These are phyloP conservation scores for Aspergillus cejpii DNA, from an alignment of 2,329 filamentous ascomycete species.

Conservation along the genomic window DNA sequence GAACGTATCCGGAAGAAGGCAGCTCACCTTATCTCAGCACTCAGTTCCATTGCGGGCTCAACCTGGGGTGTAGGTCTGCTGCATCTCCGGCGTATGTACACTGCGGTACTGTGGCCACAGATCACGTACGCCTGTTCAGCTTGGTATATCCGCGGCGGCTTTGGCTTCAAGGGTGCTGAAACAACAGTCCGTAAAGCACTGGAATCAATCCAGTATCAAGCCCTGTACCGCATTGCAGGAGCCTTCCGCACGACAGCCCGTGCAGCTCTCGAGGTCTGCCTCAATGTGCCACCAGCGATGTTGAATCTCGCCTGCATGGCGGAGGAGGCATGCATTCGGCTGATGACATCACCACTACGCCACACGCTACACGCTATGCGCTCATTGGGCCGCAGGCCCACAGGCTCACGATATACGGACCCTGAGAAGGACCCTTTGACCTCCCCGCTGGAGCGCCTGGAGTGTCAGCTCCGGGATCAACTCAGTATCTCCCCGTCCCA, in stretches of 20 bases:
- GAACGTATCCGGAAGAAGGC: no score
- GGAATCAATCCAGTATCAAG: conserved; percentile 19
- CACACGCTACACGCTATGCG: neutral
- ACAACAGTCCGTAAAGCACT: neutral
- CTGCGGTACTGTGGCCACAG: no score
- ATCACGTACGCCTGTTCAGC: no score
- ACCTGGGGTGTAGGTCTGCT: no score
- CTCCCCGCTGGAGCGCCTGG: neutral
- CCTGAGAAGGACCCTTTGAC: neutral
- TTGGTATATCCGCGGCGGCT: conserved; percentile 12
- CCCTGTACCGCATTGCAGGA: conserved; percentile 23
- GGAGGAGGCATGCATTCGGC: conserved; percentile 19
- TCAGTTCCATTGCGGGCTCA: no score
- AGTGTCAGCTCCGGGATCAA: neutral
- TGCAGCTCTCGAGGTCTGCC: conserved; percentile 20
- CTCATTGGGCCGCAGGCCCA: neutral
- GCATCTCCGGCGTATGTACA: conserved; percentile 23
- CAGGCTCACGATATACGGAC: neutral
- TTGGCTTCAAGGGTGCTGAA: neutral
- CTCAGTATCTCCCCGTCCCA: neutral
- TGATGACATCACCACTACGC: conserved; percentile 12
- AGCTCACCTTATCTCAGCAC: no score
- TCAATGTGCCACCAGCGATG: conserved; percentile 18
- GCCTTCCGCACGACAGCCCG: conserved; percentile 20
- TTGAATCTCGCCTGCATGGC: conserved; percentile 19